Evolutionary conservation across 768 basidiomycete genomes (phyloP), one percentile per base, ranked within the genome.

Genomic region (Boletus reticulatus): DNA sequence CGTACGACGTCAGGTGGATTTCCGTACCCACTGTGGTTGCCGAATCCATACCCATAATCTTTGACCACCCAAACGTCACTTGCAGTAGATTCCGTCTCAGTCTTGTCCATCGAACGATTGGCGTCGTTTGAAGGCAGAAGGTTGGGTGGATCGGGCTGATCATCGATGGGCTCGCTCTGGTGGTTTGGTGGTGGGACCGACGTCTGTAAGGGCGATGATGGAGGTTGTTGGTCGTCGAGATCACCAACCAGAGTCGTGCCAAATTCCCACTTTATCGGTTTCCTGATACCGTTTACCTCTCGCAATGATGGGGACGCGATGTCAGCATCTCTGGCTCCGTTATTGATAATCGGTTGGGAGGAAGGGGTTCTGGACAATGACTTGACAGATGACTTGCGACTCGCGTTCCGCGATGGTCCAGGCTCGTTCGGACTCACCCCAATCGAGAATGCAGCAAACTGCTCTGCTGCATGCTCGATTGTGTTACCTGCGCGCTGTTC

Each of bases 11-110:
- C 57, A 1, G 69, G 61, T 2, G 72, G 70, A 29, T 75, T 73
- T 4, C 74, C 75, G 4, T 59, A 60, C 5, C 74, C 76, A 56
- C 75, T 73, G 11, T 69, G 67, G 13, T 73, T 69, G 1, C 86
- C 86, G 57, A 87, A 87, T 6, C 85, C 85, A 62, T 73, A 87
- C 10, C 87, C 86, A 52, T 76, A 87, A 61, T 88, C 78, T 57
- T 76, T 80, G 43, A 87, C 85, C 52, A 78, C 77, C 67, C 79
- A 81, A 12, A 78, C 74, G 45, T 76, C 77, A 34, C 71, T 72
- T 10, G 58, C 42, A 19, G 61, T 45, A 11, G 66, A 63, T 16
- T 22, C 56, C 9, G 61, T 46, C 46, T 62, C 60, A 7, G 59
- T 60, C 14, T 57, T 58, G 39, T 53, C 41, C 36, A 50, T 19